Evolutionary conservation across 2,329 filamentous ascomycete species (phyloP).

Genomic region (Escovopsis weberi): DNA sequence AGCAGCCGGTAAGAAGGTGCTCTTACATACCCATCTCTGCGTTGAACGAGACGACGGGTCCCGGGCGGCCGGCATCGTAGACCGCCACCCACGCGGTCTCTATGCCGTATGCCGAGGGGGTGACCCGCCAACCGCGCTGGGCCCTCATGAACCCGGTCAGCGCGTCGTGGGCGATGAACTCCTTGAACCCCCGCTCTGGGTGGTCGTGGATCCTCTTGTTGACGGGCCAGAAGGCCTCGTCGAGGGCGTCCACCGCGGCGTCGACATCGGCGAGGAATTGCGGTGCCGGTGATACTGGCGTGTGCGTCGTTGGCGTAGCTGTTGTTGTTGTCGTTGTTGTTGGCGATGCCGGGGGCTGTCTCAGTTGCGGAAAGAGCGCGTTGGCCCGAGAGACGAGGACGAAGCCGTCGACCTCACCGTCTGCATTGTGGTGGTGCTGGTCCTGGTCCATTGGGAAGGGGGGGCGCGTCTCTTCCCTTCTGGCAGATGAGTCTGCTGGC

Average conservation of each 20-base stretch:
- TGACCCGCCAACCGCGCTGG: conserved; percentile 24
- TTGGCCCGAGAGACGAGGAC: conserved; percentile 1
- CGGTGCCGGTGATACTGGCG: not conserved
- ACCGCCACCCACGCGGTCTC: conserved; percentile 30
- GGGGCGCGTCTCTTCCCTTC: not conserved
- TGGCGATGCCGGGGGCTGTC: too few species aligned
- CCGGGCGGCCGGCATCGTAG: conserved; percentile 20
- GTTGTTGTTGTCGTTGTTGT: too few species aligned
- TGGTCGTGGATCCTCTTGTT: conserved; percentile 29
- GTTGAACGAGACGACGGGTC: conserved; percentile 27
- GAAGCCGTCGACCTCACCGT: conserved; percentile 6
- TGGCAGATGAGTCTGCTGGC: too few species aligned
- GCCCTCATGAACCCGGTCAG: conserved; percentile 22
- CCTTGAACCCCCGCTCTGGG: conserved; percentile 27
- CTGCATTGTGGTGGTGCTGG: not conserved
- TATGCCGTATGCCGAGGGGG: conserved; percentile 24
- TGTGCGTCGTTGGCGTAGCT: not conserved
- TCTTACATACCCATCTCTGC: conserved; percentile 24
- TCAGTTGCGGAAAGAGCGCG: too few species aligned
- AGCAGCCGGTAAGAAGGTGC: too few species aligned
- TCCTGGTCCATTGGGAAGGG: not conserved
- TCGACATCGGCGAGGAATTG: conserved; percentile 26
- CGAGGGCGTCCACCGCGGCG: conserved; percentile 7
- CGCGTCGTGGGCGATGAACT: conserved; percentile 25
- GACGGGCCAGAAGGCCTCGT: conserved; percentile 18